Evolutionary conservation across 2,329 filamentous ascomycete genomes (phyloP).

Genomic region (Geosmithia morbida): DNA sequence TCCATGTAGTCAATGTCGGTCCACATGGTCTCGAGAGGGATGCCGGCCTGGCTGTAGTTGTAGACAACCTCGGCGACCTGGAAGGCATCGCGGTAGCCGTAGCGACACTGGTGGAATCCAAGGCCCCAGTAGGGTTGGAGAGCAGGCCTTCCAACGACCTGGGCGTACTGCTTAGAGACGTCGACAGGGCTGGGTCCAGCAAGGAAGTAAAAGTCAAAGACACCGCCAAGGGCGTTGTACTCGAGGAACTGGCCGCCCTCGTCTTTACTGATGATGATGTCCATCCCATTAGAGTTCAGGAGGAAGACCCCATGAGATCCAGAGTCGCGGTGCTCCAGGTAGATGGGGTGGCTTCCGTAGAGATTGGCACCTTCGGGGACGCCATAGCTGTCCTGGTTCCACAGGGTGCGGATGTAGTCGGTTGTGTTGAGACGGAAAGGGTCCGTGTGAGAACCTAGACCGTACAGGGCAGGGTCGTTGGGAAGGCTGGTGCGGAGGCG

Average conservation of each 20-base stretch:
- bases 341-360: constrained; percentile 67
- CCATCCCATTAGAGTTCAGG: constrained; percentile 64
- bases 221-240: constrained; percentile 68
- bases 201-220: constrained; percentile 68
- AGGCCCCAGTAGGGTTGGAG: constrained; percentile 70
- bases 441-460: constrained; percentile 66
- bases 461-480: constrained; percentile 56
- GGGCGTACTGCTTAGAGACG: constrained; percentile 57
- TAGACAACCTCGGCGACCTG: constrained; percentile 51
- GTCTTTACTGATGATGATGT: constrained; percentile 53
- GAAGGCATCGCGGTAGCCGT: constrained; percentile 67
- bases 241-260: constrained; percentile 55
- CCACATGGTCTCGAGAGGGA: constrained; percentile 64
- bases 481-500: constrained; percentile 59
- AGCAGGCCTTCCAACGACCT: constrained; percentile 52
- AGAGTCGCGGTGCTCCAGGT: constrained; percentile 39
- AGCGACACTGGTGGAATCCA: constrained; percentile 72
- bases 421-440: constrained; percentile 52
- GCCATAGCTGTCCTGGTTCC: constrained; percentile 53
- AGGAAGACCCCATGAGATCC: constrained; percentile 61
- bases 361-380: constrained; percentile 51
- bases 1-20: constrained; percentile 63
- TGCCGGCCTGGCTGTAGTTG: constrained; percentile 47
- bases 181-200: constrained; percentile 54
- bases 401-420: constrained; percentile 48